phyloP scores from a whole-genome alignment of 331 rosid genomes.

The Erythrophleum ivorense region DNA sequence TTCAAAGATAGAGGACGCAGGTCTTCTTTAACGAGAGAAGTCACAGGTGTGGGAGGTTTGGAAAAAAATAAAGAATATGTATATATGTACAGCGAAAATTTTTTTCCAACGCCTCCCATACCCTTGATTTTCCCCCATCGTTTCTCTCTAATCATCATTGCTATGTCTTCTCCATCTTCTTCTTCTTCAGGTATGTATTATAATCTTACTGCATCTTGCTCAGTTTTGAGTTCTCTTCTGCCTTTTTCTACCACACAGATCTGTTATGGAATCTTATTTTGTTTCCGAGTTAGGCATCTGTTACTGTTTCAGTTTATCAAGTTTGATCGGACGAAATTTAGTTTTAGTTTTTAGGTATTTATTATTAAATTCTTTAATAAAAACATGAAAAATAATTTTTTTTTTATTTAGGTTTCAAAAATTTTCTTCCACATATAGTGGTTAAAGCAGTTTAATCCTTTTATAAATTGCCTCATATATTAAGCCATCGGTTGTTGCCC shows the following conservation, averaged over 20 bases:
- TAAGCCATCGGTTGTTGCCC: too few species aligned
- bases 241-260: background rate
- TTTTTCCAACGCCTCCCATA: slow-evolving; percentile 38
- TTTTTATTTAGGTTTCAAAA: too few species aligned
- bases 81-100: background rate
- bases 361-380: too few species aligned
- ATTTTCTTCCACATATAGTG: too few species aligned
- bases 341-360: too few species aligned
- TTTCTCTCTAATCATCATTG: background rate
- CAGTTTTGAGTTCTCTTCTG: background rate
- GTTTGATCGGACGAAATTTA: too few species aligned
- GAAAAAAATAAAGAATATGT: background rate
- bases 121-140: slow-evolving; percentile 14
- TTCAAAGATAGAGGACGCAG: background rate
- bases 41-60: background rate
- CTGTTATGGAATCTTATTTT: background rate
- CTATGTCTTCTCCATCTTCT: background rate
- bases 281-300: too few species aligned
- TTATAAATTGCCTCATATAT: too few species aligned
- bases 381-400: too few species aligned
- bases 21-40: background rate
- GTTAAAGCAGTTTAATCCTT: too few species aligned
- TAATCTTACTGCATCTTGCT: background rate
- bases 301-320: too few species aligned
- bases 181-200: background rate